These are phyloP conservation scores for Huntiella moniliformis DNA, from an alignment of 2,329 filamentous ascomycete genomes.

Conservation along the genomic window DNA sequence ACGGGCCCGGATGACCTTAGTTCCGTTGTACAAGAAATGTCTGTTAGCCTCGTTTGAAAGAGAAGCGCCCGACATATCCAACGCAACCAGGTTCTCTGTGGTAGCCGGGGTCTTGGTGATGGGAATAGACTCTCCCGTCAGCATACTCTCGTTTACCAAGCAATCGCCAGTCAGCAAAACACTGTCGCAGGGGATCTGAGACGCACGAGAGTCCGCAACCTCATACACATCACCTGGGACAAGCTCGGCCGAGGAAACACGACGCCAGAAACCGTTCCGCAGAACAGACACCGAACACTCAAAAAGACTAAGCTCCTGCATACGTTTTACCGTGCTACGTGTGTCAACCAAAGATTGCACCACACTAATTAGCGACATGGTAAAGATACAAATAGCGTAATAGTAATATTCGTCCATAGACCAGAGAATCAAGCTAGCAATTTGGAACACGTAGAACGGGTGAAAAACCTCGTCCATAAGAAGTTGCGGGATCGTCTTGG, in stretches of 20 bases:
- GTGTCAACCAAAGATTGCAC: conserved; percentile 79
- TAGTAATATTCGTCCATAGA: conserved; percentile 95
- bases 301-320: conserved; percentile 82
- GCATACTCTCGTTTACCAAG: conserved; percentile 98
- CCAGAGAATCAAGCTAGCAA: conserved; percentile 86
- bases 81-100: conserved; percentile 54
- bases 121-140: conserved; percentile 83
- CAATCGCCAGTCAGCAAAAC: conserved; percentile 82
- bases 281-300: conserved; percentile 90
- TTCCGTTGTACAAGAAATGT: conserved; percentile 86
- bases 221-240: conserved; percentile 95
- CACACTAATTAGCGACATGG: conserved; percentile 89
- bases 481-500: conserved; percentile 68
- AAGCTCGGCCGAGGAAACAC: conserved; percentile 68
- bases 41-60: conserved; percentile 68
- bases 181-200: conserved; percentile 82
- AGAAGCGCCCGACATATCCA: conserved; percentile 65
- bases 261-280: conserved; percentile 88
- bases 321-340: conserved; percentile 67
- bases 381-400: conserved; percentile 84
- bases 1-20: conserved; percentile 80
- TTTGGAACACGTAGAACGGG: conserved; percentile 91
- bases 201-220: conserved; percentile 77
- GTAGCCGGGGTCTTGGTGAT: conserved; percentile 80
- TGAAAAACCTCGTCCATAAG: conserved; percentile 61